Evolutionary conservation across 805 yeast genomes (phyloP), one percentile per base, ranked within the genome.

Genomic region (Metschnikowia santaceciliae): DNA sequence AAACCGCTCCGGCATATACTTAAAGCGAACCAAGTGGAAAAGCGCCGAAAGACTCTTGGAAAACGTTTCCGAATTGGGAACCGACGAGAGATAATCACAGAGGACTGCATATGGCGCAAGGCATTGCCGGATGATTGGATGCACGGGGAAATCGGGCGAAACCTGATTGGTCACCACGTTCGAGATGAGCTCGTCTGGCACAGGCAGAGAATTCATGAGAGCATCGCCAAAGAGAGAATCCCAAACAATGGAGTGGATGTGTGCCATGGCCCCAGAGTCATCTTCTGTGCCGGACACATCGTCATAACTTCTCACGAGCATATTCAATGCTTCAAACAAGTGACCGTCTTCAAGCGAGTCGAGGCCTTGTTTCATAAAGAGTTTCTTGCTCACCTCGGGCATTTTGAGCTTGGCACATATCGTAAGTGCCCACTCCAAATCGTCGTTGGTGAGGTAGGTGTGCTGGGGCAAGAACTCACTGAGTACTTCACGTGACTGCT

Each of bases 351-450:
- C 70, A 46, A 80, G 67, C 15, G 81, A 72, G 45, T 72, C 71
- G 36, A 69, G 66, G 6, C 83, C 85, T 49, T 77, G 67, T 17
- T 67, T 68, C 50, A 76, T 74, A 64, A 78, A 84, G 3, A 87
- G 70, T 32, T 75, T 71, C 51, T 75, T 75, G 0, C 87, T 81
- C 11, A 87, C 82, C 6, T 75, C 68, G n/a, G 81, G 74, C 39
- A 86, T 64, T 58, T 78, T 80, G 63, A 86, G 72, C 57, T 83
- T 77, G 11, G 90, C 87, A 69, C 92, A 86, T 4, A 87, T 72
- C 2, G 88, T 79, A 47, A 87, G 69, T 42, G 84, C 79, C 92
- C 92, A 87, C 64, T 87, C 94, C 54, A 85, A 74, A 62, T 87
- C 95, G 62, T 86, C 91, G 61, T 83, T 85, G 7, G 84, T 83